These are phyloP conservation scores for Saprolegnia diclina DNA, from an alignment of 352 stramenopile genomes.

Conservation along the genomic window DNA sequence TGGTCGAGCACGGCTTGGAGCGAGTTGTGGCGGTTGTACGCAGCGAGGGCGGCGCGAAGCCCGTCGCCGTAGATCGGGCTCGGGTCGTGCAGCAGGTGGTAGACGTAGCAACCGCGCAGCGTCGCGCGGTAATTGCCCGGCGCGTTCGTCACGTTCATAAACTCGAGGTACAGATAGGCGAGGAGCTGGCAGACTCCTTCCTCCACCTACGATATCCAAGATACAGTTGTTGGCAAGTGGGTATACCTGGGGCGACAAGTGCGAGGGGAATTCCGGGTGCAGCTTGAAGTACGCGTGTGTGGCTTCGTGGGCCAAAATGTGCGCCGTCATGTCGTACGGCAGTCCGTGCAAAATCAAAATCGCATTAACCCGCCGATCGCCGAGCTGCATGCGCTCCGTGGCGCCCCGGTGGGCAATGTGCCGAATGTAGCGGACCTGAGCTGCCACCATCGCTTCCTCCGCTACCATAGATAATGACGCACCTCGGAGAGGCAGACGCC, in stretches of 20 bases:
- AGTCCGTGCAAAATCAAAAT: slow-evolving; percentile 69
- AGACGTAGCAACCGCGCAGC: slow-evolving; percentile 59
- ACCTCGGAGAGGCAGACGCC: slow-evolving; percentile 28
- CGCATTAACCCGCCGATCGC: slow-evolving; percentile 49
- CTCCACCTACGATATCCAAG: slow-evolving; percentile 36
- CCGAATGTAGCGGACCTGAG: slow-evolving; percentile 4
- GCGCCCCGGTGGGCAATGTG: slow-evolving; percentile 10
- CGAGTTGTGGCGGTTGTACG: slow-evolving; percentile 60
- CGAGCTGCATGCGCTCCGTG: slow-evolving; percentile 13
- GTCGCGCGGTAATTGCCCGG: slow-evolving; percentile 39
- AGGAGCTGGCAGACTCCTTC: slow-evolving; percentile 74
- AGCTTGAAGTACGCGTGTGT: slow-evolving; percentile 74
- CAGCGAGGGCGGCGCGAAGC: slow-evolving; percentile 52
- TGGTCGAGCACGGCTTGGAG: slow-evolving; percentile 60
- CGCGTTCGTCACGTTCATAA: slow-evolving; percentile 47
- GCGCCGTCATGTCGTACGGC: slow-evolving; percentile 65
- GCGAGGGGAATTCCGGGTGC: slow-evolving; percentile 47
- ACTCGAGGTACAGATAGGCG: slow-evolving; percentile 69
- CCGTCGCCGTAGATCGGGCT: slow-evolving; percentile 61
- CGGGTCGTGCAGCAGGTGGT: slow-evolving; percentile 53
- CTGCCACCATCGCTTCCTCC: background rate
- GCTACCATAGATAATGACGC: background rate
- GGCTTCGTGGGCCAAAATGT: slow-evolving; percentile 64
- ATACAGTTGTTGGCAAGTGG: background rate
- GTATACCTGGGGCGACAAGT: slow-evolving; percentile 36